Conservation (phyloP, 768 basidiomycete species). For the Cytidiella melzeri region DNA sequence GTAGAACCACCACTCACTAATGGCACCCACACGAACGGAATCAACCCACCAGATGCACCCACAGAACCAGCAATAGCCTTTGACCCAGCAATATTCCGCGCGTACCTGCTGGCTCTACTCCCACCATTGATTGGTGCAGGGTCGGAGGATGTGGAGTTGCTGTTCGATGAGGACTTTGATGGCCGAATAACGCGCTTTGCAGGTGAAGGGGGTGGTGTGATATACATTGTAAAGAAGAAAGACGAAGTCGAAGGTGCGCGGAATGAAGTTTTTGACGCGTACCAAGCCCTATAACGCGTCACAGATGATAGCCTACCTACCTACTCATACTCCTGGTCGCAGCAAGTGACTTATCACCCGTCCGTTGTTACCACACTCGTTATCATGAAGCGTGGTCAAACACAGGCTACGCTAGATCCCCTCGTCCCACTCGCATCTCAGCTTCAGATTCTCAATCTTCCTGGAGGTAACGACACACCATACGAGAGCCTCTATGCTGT, state of each 20-base stretch:
- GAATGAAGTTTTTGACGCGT: conserved; percentile 1
- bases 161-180: conserved; percentile 70
- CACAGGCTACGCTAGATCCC: conserved; percentile 64
- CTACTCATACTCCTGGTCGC: conserved; percentile 60
- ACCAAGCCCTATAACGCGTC: conserved; percentile 10
- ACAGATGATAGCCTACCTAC: conserved; percentile 62
- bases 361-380: conserved; percentile 83
- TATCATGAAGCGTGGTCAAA: conserved; percentile 78
- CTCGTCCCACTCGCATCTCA: conserved; percentile 75
- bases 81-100: conserved; percentile 63
- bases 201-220: conserved; percentile 63
- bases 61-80: conserved; percentile 43
- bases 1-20: conserved; percentile 16
- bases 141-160: conserved; percentile 53
- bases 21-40: conserved; percentile 16
- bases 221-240: conserved; percentile 78
- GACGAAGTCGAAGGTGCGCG: conserved; percentile 67
- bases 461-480: conserved; percentile 81
- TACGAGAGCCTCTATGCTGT: conserved; percentile 95
- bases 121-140: conserved; percentile 79
- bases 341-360: conserved; percentile 74
- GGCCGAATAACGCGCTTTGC: conserved; percentile 75
- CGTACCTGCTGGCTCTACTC: conserved; percentile 65
- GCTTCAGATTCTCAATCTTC: conserved; percentile 89
- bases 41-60: conserved; percentile 21